Base-by-base conservation (phyloP, 208 protist genomes). In the Crithidia mellificae region DNA sequence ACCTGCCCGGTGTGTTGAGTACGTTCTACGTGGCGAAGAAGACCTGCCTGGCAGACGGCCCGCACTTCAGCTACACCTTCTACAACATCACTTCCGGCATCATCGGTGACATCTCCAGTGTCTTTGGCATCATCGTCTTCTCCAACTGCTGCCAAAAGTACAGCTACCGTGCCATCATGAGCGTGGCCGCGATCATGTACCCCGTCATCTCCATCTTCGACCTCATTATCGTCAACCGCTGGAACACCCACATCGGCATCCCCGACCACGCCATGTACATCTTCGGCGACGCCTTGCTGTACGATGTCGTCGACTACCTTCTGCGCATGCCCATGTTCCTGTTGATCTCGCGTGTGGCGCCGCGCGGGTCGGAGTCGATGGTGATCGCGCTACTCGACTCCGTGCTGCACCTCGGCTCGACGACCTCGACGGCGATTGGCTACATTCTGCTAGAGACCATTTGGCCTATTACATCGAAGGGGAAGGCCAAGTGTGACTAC, bases 261-360 rank as follows among this genome's bases (percentile, higher is more conserved):
- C 83, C 78, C 32, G 88, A 93, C 41, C 63, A 87, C 34, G 78
- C 78, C 59, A 84, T 88, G 74, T 96, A 88, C 79, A 72, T 94
- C 46, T 52, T 91, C 15, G 88, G 88, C 14, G 79, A 94, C 57
- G 73, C 74, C 22, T 75, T 94, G 29, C 59, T 96, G 5, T 84
- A 83, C 27, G 59, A 92, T 32, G 69, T 81, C 27, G 72, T 17
- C 30, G 41, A 46, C 14, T 46, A n/a, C n/a, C 65, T 96, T 3
- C 57, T 87, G 15, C 85, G 71, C 36, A 94, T 96, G 85, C 87
- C 92, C 24, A 66, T 58, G 47, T 68, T 90, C 12, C 29, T 63
- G 57, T n/a, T 63, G 57, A 51, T 63, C 25, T 63, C 57, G 2
- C 57, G 57, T 25, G 57, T 63, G 57, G 22, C 57, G 30, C 57